Conservation (phyloP, 352 stramenopile genomes). For the Elongisporangium prolatum region DNA sequence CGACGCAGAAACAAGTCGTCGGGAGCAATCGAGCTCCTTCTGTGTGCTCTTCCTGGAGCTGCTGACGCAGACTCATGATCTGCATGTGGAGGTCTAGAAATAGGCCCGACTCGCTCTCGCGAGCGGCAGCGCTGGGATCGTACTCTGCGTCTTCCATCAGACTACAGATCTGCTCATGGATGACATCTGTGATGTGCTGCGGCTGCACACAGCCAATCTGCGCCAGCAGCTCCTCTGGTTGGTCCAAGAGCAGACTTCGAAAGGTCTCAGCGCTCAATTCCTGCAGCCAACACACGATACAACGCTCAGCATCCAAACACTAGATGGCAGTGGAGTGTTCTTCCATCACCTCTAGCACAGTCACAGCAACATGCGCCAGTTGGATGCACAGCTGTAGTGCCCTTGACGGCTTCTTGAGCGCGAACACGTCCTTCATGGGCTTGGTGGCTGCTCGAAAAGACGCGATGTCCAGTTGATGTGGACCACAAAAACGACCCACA, state of each 20-base stretch:
- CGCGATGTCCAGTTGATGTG: neutral
- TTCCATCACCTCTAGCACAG: conserved; percentile 15
- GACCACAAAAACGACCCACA: neutral
- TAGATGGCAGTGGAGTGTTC: neutral
- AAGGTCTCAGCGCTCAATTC: conserved; percentile 41
- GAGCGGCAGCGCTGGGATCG: conserved; percentile 38
- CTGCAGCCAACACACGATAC: conserved; percentile 6
- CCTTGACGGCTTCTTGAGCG: conserved; percentile 40
- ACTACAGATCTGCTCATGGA: conserved; percentile 38
- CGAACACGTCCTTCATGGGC: conserved; percentile 51
- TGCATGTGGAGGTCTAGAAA: conserved; percentile 53
- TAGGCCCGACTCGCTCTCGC: conserved; percentile 56
- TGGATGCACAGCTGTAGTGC: conserved; percentile 46
- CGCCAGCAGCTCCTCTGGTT: conserved; percentile 29
- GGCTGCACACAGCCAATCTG: conserved; percentile 16
- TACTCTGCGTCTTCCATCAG: conserved; percentile 52
- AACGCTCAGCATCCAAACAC: conserved; percentile 3
- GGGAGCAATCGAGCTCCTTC: conserved; percentile 31
- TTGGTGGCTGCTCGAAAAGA: neutral
- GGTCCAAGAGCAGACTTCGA: conserved; percentile 35
- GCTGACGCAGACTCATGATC: conserved; percentile 24
- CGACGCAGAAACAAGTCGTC: conserved; percentile 43
- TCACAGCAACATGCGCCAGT: conserved; percentile 25
- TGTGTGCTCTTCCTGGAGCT: conserved; percentile 39
- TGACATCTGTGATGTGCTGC: conserved; percentile 24